A percentile compares a stretch with the other conserved stretches of the same genome.
Evolutionary conservation across 345 rosid species (phyloP).

Genomic region (Trapa incisa): DNA sequence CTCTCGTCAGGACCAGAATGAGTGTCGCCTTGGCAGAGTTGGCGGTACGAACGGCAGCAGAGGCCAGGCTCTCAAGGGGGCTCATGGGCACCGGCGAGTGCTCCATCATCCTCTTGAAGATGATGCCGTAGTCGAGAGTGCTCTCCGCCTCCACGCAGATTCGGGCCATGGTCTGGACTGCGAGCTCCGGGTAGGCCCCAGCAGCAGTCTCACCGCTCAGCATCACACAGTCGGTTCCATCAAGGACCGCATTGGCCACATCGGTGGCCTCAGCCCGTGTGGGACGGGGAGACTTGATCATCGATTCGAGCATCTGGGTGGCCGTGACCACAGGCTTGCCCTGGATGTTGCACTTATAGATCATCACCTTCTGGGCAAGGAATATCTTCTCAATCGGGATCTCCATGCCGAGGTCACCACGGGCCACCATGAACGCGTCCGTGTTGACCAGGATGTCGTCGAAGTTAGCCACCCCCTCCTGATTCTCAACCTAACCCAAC

Average conservation of each 20-base stretch:
- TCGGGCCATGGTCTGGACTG: constrained; percentile 87
- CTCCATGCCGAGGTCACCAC: constrained; percentile 98
- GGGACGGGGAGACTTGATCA: constrained; percentile 96
- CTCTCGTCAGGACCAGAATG: constrained; percentile 79
- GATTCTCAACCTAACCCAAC: constrained; percentile 30
- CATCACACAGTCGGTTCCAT: constrained; percentile 65
- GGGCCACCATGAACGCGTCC: constrained; percentile 96
- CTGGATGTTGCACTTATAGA: constrained; percentile 93
- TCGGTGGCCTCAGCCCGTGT: constrained; percentile 98
- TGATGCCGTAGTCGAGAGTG: constrained; percentile 70
- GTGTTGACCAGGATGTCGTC: constrained; percentile 81
- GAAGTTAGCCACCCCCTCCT: constrained; percentile 95
- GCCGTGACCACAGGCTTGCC: constrained; percentile 92
- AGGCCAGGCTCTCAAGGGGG: constrained; percentile 81
- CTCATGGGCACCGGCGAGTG: constrained; percentile 93
- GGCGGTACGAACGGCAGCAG: constrained; percentile 88
- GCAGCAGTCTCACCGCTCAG: constrained; percentile 98
- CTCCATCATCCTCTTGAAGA: constrained; percentile 71
- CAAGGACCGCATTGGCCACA: constrained; percentile 46
- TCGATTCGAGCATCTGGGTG: constrained; percentile 90
- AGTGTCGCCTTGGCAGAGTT: constrained; percentile 71
- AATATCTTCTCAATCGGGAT: constrained; percentile 95
- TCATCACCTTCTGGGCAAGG: constrained; percentile 97
- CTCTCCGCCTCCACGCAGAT: constrained; percentile 91
- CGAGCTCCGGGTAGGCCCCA: constrained; percentile 89